These are phyloP conservation scores for Candida arabinofermentans DNA, from an alignment of 805 yeast genomes.

Conservation along the genomic window DNA sequence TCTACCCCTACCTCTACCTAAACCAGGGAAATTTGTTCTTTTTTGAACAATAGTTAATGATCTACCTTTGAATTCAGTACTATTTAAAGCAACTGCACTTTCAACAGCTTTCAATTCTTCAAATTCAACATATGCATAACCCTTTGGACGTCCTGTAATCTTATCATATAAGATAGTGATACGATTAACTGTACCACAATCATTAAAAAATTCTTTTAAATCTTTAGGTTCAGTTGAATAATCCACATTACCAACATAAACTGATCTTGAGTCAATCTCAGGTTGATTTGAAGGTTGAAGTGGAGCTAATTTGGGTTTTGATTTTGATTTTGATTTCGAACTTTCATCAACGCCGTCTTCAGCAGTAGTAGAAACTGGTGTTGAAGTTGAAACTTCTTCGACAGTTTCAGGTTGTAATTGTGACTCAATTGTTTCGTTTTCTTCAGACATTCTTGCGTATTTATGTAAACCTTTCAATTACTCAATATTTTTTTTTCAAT, in stretches of 20 bases:
- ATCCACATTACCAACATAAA: slow-evolving; percentile 84
- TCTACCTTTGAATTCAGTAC: slow-evolving; percentile 61
- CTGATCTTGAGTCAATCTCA: slow-evolving; percentile 72
- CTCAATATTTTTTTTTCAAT: no score
- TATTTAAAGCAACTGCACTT: slow-evolving; percentile 63
- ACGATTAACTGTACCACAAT: slow-evolving; percentile 70
- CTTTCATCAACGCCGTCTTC: no score
- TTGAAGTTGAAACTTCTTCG: no score
- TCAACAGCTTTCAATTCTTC: slow-evolving; percentile 57
- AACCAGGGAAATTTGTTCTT: slow-evolving; percentile 68
- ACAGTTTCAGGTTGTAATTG: no score
- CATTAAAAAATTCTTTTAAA: slow-evolving; percentile 64
- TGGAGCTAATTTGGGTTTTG: slow-evolving; percentile 22
- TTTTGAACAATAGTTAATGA: slow-evolving; percentile 66
- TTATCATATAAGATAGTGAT: slow-evolving; percentile 73
- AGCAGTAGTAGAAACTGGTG: no score
- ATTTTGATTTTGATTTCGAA: no score
- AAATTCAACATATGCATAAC: slow-evolving; percentile 83
- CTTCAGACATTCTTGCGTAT: no score
- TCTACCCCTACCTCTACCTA: slow-evolving; percentile 33
- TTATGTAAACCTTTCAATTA: no score
- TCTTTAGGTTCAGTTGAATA: slow-evolving; percentile 73
- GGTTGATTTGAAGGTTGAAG: slow-evolving; percentile 31
- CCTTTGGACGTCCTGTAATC: slow-evolving; percentile 75
- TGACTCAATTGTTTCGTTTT: no score